Base-by-base conservation (phyloP, 768 basidiomycete genomes). In the Podaxis mareebaensis region DNA sequence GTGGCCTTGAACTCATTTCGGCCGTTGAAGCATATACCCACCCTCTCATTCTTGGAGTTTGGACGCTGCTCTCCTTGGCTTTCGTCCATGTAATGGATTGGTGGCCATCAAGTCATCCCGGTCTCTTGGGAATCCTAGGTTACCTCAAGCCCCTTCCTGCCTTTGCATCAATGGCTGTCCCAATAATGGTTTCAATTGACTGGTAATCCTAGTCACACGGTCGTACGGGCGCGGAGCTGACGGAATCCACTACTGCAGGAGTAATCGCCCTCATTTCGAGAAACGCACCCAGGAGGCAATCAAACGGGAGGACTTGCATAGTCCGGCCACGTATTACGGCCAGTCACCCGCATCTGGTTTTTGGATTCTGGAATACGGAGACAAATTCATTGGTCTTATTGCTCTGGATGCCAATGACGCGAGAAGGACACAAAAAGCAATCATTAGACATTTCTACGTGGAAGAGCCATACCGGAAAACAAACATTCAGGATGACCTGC, bases 381-480 rank as follows among this genome's bases (percentile, higher is more conserved):
- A 77, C 48, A 79, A 74, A 1, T 83, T 89, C 63, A 78, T 93
- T 15, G 92, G 92, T 0, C 75, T 91, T 62, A 79, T 92, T 64
- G 90, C 88, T 12, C 63, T 92, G 30, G 92, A 92, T 70, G 88
- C 90, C 0, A 84, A 83, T 8, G 56, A 58, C 20, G 68, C 72
- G 24, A 75, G 79, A 40, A 75, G 79, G 36, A 77, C 85, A n/a
- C 70, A 73, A 46, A 78, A 79, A n/a, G 92, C 87, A 11, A 75
- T 79, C 17, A 86, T 93, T 67, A 87, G 90, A 33, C 92, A 93
- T 71, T 88, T 92, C 73, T 88, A 84, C 67, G 83, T 90, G 26
- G 88, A 91, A 44, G 87, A 88, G 66, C 77, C 76, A 15, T 93
- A 85, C 68, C 83, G 89, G 55, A 67, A 67, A 7, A 74, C 83